Conservation (phyloP, 176 grass and related monocot species). For the Musa itinerans region DNA sequence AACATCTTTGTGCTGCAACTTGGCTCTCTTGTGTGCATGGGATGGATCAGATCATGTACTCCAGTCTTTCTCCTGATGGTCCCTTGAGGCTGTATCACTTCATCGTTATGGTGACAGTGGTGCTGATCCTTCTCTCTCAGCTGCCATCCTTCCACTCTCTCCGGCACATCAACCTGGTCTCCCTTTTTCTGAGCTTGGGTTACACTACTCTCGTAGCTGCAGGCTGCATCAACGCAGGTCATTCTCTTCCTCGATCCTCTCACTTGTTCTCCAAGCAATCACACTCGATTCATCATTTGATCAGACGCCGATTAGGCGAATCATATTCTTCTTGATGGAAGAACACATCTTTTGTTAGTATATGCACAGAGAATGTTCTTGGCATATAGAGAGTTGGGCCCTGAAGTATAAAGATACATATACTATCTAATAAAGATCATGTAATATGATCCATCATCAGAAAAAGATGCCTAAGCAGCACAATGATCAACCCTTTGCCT, state of each 20-base stretch:
- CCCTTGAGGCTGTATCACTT: conserved; percentile 83
- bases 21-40: background rate
- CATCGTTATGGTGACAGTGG: conserved; percentile 71
- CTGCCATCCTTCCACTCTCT: conserved; percentile 89
- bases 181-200: conserved; percentile 58
- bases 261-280: conserved; percentile 14
- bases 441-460: too few relatives aligned
- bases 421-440: too few relatives aligned
- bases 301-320: background rate
- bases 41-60: conserved; percentile 77
- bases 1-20: background rate
- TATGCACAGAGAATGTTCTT: too few relatives aligned
- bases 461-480: background rate
- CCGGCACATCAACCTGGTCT: conserved; percentile 87
- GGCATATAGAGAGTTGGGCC: too few relatives aligned
- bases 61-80: conserved; percentile 53
- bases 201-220: conserved; percentile 66
- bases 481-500: background rate
- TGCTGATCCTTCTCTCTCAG: conserved; percentile 75
- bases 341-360: too few relatives aligned
- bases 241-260: background rate
- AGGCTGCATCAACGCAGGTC: conserved; percentile 80
- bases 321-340: too few relatives aligned
- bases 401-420: too few relatives aligned
- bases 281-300: background rate